These are phyloP conservation scores for Talaromyces sp. DNA, from an alignment of 2,329 filamentous ascomycete genomes.

Conservation along the genomic window DNA sequence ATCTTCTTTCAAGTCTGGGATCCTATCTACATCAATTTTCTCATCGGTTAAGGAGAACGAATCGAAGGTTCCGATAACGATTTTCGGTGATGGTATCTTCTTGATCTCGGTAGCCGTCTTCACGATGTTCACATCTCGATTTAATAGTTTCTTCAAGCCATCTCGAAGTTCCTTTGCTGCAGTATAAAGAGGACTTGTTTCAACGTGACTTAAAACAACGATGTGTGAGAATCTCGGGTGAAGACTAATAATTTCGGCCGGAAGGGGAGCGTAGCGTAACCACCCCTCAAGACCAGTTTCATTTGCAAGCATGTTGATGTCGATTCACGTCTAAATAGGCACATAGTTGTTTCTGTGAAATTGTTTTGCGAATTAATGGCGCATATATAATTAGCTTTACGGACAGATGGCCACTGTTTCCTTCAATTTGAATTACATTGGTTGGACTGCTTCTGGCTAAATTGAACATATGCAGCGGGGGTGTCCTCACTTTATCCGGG, in stretches of 20 bases:
- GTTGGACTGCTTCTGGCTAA: background rate
- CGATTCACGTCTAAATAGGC: no score
- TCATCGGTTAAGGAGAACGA: conserved; percentile 19
- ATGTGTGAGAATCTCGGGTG: conserved; percentile 45
- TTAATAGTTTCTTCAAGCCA: conserved; percentile 51
- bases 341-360: background rate
- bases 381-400: background rate
- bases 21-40: conserved; percentile 18
- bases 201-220: conserved; percentile 50
- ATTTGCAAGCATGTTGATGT: background rate
- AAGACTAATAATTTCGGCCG: conserved; percentile 23
- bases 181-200: conserved; percentile 52
- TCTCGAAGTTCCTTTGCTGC: conserved; percentile 56
- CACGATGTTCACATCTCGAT: conserved; percentile 36
- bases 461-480: background rate
- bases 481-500: background rate
- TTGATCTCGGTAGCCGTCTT: conserved; percentile 11
- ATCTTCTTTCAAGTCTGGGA: conserved; percentile 27
- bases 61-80: conserved; percentile 23
- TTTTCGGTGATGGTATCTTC: conserved; percentile 23
- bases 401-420: background rate
- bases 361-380: background rate
- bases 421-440: background rate
- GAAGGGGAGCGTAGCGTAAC: conserved; percentile 58
- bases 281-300: conserved; percentile 60